A percentile compares a stretch with the other conserved stretches of the same genome.
These are phyloP conservation scores for Penicillium paradoxum DNA, from an alignment of 495 filamentous ascomycete species.

Conservation along the genomic window DNA sequence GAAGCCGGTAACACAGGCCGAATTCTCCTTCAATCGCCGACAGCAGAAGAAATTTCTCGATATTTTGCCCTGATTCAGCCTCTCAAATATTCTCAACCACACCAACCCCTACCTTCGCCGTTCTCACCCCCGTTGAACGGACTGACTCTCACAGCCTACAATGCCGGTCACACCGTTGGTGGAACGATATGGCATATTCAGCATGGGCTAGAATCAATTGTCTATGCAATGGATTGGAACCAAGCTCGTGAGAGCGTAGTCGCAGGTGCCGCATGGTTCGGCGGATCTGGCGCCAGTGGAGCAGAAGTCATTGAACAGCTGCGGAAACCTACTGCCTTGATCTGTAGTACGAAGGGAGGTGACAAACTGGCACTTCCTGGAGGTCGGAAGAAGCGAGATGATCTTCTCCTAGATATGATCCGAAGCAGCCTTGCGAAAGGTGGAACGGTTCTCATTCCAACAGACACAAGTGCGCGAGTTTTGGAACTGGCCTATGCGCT, in stretches of 20 bases:
- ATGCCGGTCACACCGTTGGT: constrained; percentile 90
- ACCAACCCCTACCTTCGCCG: constrained; percentile 76
- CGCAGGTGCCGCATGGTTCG: constrained; percentile 88
- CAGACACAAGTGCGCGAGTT: constrained; percentile 89
- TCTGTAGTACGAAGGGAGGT: constrained; percentile 82
- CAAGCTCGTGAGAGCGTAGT: constrained; percentile 90
- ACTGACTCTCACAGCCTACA: constrained; percentile 95
- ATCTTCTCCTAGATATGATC: constrained; percentile 76
- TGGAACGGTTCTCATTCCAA: constrained; percentile 91
- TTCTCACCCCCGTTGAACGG: constrained; percentile 85
- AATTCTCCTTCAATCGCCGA: constrained; percentile 77
- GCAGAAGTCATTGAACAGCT: constrained; percentile 90
- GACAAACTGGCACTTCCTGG: constrained; percentile 65
- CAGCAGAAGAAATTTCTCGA: constrained; percentile 77
- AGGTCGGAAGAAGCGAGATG: constrained; percentile 74
- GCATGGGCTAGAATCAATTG: constrained; percentile 92
- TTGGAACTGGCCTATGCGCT: constrained; percentile 90
- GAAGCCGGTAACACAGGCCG: constrained; percentile 31
- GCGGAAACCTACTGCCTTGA: constrained; percentile 84
- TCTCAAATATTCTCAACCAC: constrained; percentile 94
- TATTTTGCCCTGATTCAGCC: constrained; percentile 93
- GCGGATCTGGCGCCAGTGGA: constrained; percentile 72
- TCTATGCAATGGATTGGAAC: constrained; percentile 98
- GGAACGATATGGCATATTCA: constrained; percentile 99
- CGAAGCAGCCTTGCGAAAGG: constrained; percentile 69